Evolutionary conservation across 1,284 basidiomycete species (phyloP).

Genomic region (Rhodotorula sp.): DNA sequence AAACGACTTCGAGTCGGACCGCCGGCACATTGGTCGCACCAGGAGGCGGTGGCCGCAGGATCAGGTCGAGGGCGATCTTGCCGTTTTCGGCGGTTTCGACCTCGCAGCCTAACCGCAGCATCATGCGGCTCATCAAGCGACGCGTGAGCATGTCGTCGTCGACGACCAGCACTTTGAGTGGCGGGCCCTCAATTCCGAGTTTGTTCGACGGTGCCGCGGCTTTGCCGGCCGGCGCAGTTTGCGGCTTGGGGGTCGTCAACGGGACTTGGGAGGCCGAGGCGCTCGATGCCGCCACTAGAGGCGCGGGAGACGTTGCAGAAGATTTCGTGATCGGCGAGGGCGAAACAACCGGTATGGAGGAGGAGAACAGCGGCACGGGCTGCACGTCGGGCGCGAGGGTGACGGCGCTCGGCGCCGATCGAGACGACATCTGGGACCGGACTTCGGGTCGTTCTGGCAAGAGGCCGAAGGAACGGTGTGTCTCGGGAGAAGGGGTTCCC

Average conservation of each 20-base stretch:
- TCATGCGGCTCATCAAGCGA: slow-evolving; percentile 74
- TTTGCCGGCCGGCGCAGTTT: background rate
- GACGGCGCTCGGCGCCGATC: background rate
- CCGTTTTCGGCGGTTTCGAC: slow-evolving; percentile 86
- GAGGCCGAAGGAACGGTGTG: slow-evolving; percentile 9
- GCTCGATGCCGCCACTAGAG: slow-evolving; percentile 14
- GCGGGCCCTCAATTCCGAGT: slow-evolving; percentile 40
- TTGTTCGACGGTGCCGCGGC: slow-evolving; percentile 4
- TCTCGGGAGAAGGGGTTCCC: background rate
- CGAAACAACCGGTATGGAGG: background rate
- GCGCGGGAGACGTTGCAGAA: slow-evolving; percentile 20
- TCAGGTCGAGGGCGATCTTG: slow-evolving; percentile 70
- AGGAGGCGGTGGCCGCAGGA: slow-evolving; percentile 53
- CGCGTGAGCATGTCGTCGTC: slow-evolving; percentile 66
- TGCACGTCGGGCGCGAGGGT: background rate
- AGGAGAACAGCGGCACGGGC: background rate
- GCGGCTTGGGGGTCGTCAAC: background rate
- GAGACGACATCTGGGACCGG: background rate
- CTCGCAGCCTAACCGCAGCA: slow-evolving; percentile 71
- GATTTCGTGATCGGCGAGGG: slow-evolving; percentile 12
- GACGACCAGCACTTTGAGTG: slow-evolving; percentile 51
- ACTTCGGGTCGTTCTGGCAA: background rate
- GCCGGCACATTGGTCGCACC: background rate
- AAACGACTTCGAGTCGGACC: background rate
- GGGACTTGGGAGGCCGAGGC: background rate